Conservation (phyloP, 139 green algal species). For the Tetradesmus lagerheimii region DNA sequence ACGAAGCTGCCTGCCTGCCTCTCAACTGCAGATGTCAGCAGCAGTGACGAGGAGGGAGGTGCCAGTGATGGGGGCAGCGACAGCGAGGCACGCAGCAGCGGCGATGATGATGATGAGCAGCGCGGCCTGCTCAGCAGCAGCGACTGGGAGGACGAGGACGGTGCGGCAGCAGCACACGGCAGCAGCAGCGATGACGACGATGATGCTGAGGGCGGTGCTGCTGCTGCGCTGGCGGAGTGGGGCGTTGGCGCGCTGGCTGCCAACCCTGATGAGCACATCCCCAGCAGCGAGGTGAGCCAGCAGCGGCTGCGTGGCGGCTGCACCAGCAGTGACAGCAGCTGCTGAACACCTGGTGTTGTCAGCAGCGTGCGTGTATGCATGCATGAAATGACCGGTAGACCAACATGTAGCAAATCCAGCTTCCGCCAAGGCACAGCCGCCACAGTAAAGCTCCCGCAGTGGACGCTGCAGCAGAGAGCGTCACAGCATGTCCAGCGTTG, state of each 20-base stretch:
- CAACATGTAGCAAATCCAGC: too few species aligned
- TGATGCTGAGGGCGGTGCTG: slow-evolving; percentile 13
- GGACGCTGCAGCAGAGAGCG: not conserved
- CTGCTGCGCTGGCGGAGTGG: slow-evolving; percentile 65
- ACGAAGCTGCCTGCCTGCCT: not conserved
- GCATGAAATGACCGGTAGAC: too few species aligned
- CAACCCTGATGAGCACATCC: slow-evolving; percentile 77
- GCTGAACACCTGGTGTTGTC: too few species aligned
- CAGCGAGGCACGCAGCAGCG: not conserved
- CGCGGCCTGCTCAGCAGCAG: slow-evolving; percentile 50
- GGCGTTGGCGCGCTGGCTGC: slow-evolving; percentile 79
- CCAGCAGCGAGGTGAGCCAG: slow-evolving; percentile 50
- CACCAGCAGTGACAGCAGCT: too few species aligned
- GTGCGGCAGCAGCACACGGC: not conserved
- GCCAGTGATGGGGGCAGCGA: slow-evolving; percentile 49
- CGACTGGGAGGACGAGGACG: slow-evolving; percentile 33
- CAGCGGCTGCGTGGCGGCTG: not conserved
- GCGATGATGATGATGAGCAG: slow-evolving; percentile 1
- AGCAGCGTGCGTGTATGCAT: too few species aligned
- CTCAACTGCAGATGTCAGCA: not conserved
- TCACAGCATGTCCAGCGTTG: not conserved
- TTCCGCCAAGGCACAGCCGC: too few species aligned
- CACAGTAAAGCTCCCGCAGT: too few species aligned
- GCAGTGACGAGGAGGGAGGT: slow-evolving; percentile 31
- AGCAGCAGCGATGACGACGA: slow-evolving; percentile 50